phyloP scores from a whole-genome alignment of 2,329 filamentous ascomycete species.

The Cladosporium sp. region DNA sequence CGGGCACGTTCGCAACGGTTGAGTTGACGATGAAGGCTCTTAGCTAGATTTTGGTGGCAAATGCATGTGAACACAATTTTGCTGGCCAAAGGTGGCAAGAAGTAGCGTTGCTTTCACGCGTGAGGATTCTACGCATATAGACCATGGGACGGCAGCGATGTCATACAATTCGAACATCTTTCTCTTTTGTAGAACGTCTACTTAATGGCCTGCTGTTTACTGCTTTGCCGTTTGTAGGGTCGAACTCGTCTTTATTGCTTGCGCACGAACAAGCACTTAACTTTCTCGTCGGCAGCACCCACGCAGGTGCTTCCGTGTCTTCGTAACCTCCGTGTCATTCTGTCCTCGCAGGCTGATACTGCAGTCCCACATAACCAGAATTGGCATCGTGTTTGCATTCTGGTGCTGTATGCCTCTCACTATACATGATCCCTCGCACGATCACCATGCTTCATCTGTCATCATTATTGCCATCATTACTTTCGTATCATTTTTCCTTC shows the following conservation, averaged over 20 bases:
- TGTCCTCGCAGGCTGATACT: not conserved
- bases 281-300: not conserved
- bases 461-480: not conserved
- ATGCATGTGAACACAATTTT: not conserved
- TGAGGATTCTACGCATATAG: not conserved
- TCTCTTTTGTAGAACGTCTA: not conserved
- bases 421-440: not conserved
- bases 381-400: not conserved
- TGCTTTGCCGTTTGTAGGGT: not conserved
- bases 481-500: not conserved
- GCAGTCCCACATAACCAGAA: not conserved
- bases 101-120: not conserved
- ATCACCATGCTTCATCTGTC: not conserved
- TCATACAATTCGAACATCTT: not conserved
- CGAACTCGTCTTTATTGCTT: not conserved
- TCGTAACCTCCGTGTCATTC: not conserved
- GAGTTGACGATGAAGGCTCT: constrained; percentile 43
- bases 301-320: not conserved
- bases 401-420: not conserved
- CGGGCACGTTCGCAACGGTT: constrained; percentile 88
- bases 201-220: not conserved
- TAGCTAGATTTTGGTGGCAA: constrained; percentile 27
- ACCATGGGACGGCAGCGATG: not conserved
- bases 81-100: not conserved
- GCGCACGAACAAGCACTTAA: not conserved